These are phyloP conservation scores for Suhomyces anneliseae DNA, from an alignment of 1,139 yeast species.

Conservation along the genomic window DNA sequence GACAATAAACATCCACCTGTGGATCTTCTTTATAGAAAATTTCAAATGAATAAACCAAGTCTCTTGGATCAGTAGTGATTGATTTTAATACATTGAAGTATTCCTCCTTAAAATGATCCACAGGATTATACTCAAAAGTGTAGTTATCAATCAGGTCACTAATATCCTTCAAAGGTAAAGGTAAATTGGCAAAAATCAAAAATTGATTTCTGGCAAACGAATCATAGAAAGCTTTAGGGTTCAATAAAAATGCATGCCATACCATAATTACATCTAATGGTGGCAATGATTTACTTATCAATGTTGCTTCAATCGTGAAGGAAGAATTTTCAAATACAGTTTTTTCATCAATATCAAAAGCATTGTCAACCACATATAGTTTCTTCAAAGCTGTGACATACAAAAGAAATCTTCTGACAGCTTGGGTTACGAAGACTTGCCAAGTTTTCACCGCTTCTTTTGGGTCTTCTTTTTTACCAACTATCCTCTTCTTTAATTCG, in stretches of 20 bases:
- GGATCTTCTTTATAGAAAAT: conserved; percentile 7
- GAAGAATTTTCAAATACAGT: background rate
- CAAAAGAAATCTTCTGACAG: conserved; percentile 30
- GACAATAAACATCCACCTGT: conserved; percentile 17
- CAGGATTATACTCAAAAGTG: conserved; percentile 21
- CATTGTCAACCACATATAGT: background rate
- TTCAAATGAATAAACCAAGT: conserved; percentile 3
- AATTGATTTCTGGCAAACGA: conserved; percentile 26
- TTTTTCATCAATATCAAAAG: background rate
- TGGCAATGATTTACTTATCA: conserved; percentile 18
- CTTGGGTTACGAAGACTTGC: conserved; percentile 30
- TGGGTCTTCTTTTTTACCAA: conserved; percentile 13
- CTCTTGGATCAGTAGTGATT: conserved; percentile 1
- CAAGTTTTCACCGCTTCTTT: conserved; percentile 14
- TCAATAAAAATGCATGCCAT: conserved; percentile 38
- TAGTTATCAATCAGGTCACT: conserved; percentile 22
- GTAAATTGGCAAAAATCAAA: conserved; percentile 21
- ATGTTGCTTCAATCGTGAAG: background rate
- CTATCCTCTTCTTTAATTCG: conserved; percentile 21
- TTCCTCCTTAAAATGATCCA: conserved; percentile 2
- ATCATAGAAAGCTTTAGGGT: conserved; percentile 31
- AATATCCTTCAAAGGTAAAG: conserved; percentile 28
- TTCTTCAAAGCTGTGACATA: conserved; percentile 25
- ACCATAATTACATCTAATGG: conserved; percentile 41
- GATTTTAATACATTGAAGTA: conserved; percentile 9